Evolutionary conservation across 768 basidiomycete species (phyloP).

Genomic region (Podaxis sp.): DNA sequence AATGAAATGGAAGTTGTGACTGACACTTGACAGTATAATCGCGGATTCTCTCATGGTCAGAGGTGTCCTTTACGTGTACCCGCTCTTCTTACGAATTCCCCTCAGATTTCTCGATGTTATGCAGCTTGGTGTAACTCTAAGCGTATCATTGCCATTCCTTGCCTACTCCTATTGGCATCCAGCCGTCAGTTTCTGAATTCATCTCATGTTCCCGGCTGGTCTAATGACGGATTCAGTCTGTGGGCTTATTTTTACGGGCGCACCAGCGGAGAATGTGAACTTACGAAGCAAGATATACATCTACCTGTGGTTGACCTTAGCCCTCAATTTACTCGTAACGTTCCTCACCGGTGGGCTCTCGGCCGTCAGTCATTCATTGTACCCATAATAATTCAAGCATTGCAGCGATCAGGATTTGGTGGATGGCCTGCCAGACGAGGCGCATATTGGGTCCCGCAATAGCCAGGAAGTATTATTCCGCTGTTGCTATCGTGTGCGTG

Average conservation of each 20-base stretch:
- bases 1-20: not conserved
- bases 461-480: constrained; percentile 30
- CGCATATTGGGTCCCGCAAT: constrained; percentile 27
- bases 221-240: constrained; percentile 16
- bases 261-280: not conserved
- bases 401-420: constrained; percentile 37
- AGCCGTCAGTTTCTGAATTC: constrained; percentile 24
- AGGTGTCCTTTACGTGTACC: not conserved
- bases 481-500: constrained; percentile 36
- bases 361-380: not conserved
- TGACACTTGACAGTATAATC: constrained; percentile 9
- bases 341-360: constrained; percentile 31
- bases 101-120: constrained; percentile 34
- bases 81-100: not conserved
- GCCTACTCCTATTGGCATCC: constrained; percentile 29
- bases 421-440: constrained; percentile 27
- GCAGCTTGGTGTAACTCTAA: constrained; percentile 35
- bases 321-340: constrained; percentile 36
- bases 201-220: not conserved
- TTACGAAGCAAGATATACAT: constrained; percentile 26
- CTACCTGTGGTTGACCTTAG: constrained; percentile 31
- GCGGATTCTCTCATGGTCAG: constrained; percentile 18
- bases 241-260: constrained; percentile 20
- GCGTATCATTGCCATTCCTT: constrained; percentile 27
- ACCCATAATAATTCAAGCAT: not conserved